Percentiles rank a stretch among this genome's conserved stretches.
These are phyloP conservation scores for Neurospora sp. DNA, from an alignment of 495 filamentous ascomycete species.

Conservation along the genomic window DNA sequence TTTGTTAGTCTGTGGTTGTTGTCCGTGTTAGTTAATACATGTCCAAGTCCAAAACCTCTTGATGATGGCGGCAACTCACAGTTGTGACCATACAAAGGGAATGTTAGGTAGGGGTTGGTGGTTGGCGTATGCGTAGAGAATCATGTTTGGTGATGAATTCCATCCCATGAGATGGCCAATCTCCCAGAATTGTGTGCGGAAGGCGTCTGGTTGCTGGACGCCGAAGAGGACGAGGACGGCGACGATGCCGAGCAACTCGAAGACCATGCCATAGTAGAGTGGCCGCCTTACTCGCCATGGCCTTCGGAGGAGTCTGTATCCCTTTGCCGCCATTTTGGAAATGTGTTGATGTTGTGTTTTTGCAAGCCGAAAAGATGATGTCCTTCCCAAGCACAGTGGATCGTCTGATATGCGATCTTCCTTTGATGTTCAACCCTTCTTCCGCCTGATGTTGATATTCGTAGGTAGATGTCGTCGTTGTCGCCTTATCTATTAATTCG, in stretches of 20 bases:
- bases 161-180: constrained; percentile 70
- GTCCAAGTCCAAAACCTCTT: too few species aligned
- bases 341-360: not conserved
- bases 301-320: constrained; percentile 34
- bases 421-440: not conserved
- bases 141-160: constrained; percentile 67
- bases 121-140: constrained; percentile 70
- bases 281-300: constrained; percentile 57
- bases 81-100: constrained; percentile 73
- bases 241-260: constrained; percentile 62
- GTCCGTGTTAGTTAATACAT: constrained; percentile 1
- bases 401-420: not conserved
- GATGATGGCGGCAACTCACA: constrained; percentile 43
- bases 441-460: not conserved
- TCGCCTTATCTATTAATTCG: not conserved
- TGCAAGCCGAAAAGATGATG: not conserved
- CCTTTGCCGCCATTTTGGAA: constrained; percentile 23
- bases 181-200: constrained; percentile 70
- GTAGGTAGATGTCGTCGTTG: not conserved
- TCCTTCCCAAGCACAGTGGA: not conserved
- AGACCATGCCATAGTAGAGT: constrained; percentile 53
- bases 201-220: constrained; percentile 69
- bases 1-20: constrained; percentile 52
- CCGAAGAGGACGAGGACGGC: constrained; percentile 68
- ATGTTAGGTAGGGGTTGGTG: constrained; percentile 50